A percentile compares a stretch with the other conserved stretches of the same genome.
These are phyloP conservation scores for Pseudocercospora crystallina DNA, from an alignment of 2,329 filamentous ascomycete genomes.

Conservation along the genomic window DNA sequence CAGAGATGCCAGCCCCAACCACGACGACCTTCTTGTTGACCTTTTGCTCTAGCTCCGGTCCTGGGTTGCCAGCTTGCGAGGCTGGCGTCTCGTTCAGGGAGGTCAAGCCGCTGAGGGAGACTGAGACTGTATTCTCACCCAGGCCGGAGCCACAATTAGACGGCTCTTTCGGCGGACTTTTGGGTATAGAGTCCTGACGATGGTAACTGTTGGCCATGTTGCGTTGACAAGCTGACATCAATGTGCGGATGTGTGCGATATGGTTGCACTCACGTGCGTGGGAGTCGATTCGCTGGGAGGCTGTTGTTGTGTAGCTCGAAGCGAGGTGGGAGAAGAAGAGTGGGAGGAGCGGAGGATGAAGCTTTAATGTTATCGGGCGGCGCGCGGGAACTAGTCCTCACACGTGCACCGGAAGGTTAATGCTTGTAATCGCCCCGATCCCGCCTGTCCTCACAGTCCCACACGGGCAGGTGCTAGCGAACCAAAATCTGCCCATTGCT, in stretches of 20 bases:
- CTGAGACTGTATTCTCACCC: conserved; percentile 20
- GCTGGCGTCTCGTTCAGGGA: conserved; percentile 23
- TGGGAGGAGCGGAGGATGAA: not conserved
- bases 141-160: conserved; percentile 29
- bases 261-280: not conserved
- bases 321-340: conserved; percentile 5
- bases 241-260: conserved; percentile 5
- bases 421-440: too few relatives aligned
- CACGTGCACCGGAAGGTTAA: too few relatives aligned
- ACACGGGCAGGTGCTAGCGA: too few relatives aligned
- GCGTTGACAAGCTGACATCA: conserved; percentile 28
- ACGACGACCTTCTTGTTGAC: conserved; percentile 32
- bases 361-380: not conserved
- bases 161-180: conserved; percentile 22
- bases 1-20: conserved; percentile 39
- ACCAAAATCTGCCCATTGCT: too few relatives aligned
- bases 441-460: too few relatives aligned
- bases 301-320: conserved; percentile 2
- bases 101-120: conserved; percentile 21
- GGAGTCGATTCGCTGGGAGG: not conserved
- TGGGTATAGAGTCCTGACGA: conserved; percentile 20
- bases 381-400: too few relatives aligned
- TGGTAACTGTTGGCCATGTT: conserved; percentile 27
- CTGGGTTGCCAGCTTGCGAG: conserved; percentile 15
- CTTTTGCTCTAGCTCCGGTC: conserved; percentile 12